phyloP scores from a whole-genome alignment of 805 yeast species.

The Metschnikowia henanensis region DNA sequence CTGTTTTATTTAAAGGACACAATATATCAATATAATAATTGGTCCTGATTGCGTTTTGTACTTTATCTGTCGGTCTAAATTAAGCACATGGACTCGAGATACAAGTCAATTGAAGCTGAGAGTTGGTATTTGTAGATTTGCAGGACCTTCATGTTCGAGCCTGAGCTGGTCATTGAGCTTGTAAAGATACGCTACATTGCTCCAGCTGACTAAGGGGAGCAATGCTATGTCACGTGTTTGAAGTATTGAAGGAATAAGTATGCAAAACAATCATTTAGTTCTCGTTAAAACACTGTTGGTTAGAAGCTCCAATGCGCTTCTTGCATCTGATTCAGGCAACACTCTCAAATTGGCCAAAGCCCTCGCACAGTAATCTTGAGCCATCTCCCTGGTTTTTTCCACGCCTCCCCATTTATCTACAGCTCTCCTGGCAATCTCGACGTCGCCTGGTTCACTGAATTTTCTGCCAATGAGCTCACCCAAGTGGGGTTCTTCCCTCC shows the following conservation, averaged over 20 bases:
- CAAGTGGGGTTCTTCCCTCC: slow-evolving; percentile 83
- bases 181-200: too few relatives aligned
- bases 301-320: slow-evolving; percentile 82
- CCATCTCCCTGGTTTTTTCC: slow-evolving; percentile 70
- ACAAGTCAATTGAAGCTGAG: too few relatives aligned
- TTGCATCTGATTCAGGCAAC: slow-evolving; percentile 86
- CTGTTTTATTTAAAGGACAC: too few relatives aligned
- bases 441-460: slow-evolving; percentile 79
- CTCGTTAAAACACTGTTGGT: slow-evolving; percentile 85
- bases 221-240: too few relatives aligned
- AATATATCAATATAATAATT: too few relatives aligned
- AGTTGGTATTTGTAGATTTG: too few relatives aligned
- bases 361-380: slow-evolving; percentile 70
- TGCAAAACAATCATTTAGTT: slow-evolving; percentile 48
- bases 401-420: slow-evolving; percentile 76
- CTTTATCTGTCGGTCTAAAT: too few relatives aligned
- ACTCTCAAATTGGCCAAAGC: slow-evolving; percentile 72
- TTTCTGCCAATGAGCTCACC: slow-evolving; percentile 85
- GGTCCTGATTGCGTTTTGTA: too few relatives aligned
- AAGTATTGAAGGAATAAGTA: not conserved
- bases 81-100: too few relatives aligned
- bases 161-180: too few relatives aligned
- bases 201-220: too few relatives aligned
- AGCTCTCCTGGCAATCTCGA: slow-evolving; percentile 73
- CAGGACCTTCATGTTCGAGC: too few relatives aligned